phyloP scores from a whole-genome alignment of 2,329 filamentous ascomycete genomes.

The Amauroascus verrucosus region DNA sequence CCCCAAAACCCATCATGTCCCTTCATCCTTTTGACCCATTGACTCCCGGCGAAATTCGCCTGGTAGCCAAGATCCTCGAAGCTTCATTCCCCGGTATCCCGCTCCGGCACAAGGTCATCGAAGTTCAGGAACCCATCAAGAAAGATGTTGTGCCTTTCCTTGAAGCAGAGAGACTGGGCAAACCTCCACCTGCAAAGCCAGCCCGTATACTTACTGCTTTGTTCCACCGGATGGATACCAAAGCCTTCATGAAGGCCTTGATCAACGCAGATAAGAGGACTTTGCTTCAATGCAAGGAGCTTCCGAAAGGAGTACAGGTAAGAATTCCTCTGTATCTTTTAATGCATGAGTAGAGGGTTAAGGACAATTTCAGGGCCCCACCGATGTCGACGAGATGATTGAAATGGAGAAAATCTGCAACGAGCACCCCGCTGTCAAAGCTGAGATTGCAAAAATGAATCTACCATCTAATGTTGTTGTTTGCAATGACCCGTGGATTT shows the following conservation, averaged over 20 bases:
- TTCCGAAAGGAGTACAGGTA: constrained; percentile 41
- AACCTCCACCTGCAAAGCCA: constrained; percentile 42
- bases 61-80: constrained; percentile 32
- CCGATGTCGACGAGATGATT: constrained; percentile 50
- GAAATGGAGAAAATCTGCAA: constrained; percentile 49
- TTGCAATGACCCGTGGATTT: constrained; percentile 60
- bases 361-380: constrained; percentile 39
- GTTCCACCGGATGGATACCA: constrained; percentile 33
- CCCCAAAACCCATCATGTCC: neutral
- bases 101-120: constrained; percentile 54
- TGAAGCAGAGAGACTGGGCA: constrained; percentile 50
- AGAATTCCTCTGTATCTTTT: constrained; percentile 2
- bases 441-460: constrained; percentile 50
- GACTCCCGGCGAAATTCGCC: constrained; percentile 31
- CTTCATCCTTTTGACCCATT: constrained; percentile 34
- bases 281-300: constrained; percentile 32
- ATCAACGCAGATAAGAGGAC: constrained; percentile 34
- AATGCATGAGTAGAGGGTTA: neutral
- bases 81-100: constrained; percentile 28
- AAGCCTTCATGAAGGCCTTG: constrained; percentile 34
- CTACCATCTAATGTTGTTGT: constrained; percentile 48
- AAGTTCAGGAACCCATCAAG: constrained; percentile 56
- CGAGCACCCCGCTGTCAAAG: constrained; percentile 46
- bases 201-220: constrained; percentile 45
- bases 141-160: constrained; percentile 49